Percentiles rank a stretch among this genome's conserved stretches.
These are phyloP conservation scores for Lactarius psammicola DNA, from an alignment of 768 basidiomycete genomes.

Conservation along the genomic window DNA sequence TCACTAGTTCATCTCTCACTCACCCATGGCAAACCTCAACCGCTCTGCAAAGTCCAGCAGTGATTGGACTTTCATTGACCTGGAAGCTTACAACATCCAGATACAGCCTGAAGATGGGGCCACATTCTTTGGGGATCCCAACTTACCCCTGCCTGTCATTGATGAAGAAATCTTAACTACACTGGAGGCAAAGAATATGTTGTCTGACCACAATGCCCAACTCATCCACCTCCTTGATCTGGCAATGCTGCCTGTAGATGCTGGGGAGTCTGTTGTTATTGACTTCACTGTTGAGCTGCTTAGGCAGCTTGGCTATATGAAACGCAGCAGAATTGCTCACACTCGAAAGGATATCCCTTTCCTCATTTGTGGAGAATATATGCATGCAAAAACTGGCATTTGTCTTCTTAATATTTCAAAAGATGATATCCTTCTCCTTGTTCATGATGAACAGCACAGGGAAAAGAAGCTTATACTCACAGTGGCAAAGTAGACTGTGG, in stretches of 20 bases:
- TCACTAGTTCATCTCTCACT: not conserved
- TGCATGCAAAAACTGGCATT: not conserved
- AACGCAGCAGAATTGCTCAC: not conserved
- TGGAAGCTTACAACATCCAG: slow-evolving; percentile 5
- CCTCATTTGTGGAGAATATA: not conserved
- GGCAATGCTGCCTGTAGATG: not conserved
- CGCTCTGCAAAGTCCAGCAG: slow-evolving; percentile 11
- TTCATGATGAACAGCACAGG: too few species aligned
- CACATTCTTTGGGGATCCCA: not conserved
- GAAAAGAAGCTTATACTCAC: too few species aligned
- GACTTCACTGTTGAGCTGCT: slow-evolving; percentile 14
- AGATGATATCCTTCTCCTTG: slow-evolving; percentile 16
- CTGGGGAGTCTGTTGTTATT: slow-evolving; percentile 4
- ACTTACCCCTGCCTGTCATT: not conserved
- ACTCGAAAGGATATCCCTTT: not conserved
- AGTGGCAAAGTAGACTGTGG: too few species aligned
- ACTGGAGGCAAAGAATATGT: not conserved
- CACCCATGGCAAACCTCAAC: slow-evolving; percentile 11
- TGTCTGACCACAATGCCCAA: not conserved
- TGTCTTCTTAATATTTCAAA: slow-evolving; percentile 10
- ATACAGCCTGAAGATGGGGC: not conserved
- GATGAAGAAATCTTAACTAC: not conserved
- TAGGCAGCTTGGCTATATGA: slow-evolving; percentile 7
- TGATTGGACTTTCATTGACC: slow-evolving; percentile 1
- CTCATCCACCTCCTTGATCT: slow-evolving; percentile 3